Evolutionary conservation across 495 filamentous ascomycete species (phyloP), one percentile per base, ranked within the genome.

Genomic region (Hyaloscypha finlandica): DNA sequence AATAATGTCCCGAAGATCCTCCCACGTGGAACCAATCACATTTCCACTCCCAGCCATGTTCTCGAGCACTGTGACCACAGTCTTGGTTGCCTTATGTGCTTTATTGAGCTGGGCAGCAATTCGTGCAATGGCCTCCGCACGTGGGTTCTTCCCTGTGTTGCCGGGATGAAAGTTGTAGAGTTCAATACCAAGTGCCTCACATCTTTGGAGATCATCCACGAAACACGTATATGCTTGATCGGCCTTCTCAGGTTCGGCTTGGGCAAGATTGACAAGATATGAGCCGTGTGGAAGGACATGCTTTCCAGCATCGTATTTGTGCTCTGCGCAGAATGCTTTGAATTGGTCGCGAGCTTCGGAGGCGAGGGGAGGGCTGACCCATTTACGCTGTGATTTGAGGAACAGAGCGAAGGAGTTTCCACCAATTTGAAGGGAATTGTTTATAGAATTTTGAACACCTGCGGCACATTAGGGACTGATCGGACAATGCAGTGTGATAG

Each of bases 91-190:
- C 61, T 82, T 80, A 70, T 97, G 92, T 1, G 93, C 92, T 62
- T 84, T 84, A 71, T 96, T 97, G 2, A 99, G 81, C 56, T 91
- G 85, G 31, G 78, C 77, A 19, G 95, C 93, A 58, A 99, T 89
- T 29, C 94, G 89, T 22, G 80, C 77, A 64, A 96, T 90, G 8
- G 94, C 94, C 25, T 85, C 84, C 0, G 82, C 78, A 53, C 90
- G 87, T 16, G 84, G 79, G 8, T 81, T 81, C 63, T 87, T 85
- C 70, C 89, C 88, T 8, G 89, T 89, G 62, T 85, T 93, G 59
- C 95, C 95, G 0, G 95, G 95, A 75, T 99, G 95, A 81, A 99
- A 98, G 77, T 99, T 99, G 81, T 98, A 99, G 19, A 98, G 82
- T 66, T 78, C 84, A 74, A 99, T 96, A 0, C 91, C 91, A 0